phyloP scores from a whole-genome alignment of 805 yeast genomes.

The Ogataea nakhonphanomensis region DNA sequence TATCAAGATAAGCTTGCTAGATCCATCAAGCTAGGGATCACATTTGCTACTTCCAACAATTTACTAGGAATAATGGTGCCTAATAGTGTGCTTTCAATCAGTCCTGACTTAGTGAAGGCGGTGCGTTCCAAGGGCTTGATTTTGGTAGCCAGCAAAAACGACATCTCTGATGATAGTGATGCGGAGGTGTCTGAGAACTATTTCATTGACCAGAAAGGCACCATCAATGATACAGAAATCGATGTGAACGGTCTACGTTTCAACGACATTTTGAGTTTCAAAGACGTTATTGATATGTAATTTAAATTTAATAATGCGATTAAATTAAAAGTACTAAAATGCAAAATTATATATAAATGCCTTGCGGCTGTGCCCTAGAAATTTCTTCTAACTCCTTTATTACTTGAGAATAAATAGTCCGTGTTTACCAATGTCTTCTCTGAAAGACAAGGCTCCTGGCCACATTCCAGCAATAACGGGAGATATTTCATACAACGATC shows the following conservation, averaged over 20 bases:
- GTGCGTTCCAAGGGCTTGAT: conserved; percentile 80
- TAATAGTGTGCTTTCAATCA: conserved; percentile 61
- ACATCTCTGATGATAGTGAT: conserved; percentile 5
- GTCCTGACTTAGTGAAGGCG: conserved; percentile 71
- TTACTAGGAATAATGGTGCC: conserved; percentile 82
- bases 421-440: conserved; percentile 1
- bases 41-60: conserved; percentile 78
- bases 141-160: conserved; percentile 51
- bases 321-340: neutral
- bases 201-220: conserved; percentile 3
- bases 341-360: neutral
- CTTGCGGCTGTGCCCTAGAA: conserved; percentile 9
- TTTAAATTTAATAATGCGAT: neutral
- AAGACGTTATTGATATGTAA: conserved; percentile 47
- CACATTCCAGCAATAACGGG: conserved; percentile 59
- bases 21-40: conserved; percentile 77
- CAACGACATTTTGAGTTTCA: conserved; percentile 62
- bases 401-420: neutral
- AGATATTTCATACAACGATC: conserved; percentile 41
- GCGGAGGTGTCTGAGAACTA: conserved; percentile 2
- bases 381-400: neutral
- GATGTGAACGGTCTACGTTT: conserved; percentile 64
- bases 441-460: neutral
- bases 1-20: conserved; percentile 48
- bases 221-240: conserved; percentile 33